Percentiles rank a stretch among this genome's conserved stretches.
Evolutionary conservation across 2,329 filamentous ascomycete species (phyloP).

Genomic region (Penicillium sp.): DNA sequence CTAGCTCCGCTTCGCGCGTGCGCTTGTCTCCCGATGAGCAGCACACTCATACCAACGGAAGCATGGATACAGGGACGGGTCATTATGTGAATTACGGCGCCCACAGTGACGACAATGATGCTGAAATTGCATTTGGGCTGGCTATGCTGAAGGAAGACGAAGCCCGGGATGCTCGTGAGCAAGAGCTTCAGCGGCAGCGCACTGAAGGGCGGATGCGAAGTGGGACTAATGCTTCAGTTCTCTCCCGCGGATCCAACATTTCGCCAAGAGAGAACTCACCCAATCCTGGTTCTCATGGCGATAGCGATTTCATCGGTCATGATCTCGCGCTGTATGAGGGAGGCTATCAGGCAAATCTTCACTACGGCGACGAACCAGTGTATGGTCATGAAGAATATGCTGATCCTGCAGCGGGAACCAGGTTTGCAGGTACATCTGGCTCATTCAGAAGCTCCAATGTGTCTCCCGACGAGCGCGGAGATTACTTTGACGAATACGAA

Average conservation of each 20-base stretch:
- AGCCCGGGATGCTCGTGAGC: constrained; percentile 45
- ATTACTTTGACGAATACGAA: constrained; percentile 37
- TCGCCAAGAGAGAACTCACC: constrained; percentile 33
- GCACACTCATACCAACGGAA: constrained; percentile 52
- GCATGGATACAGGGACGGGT: constrained; percentile 46
- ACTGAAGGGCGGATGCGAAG: constrained; percentile 58
- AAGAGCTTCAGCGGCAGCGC: constrained; percentile 22
- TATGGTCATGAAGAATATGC: constrained; percentile 19
- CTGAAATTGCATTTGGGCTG: constrained; percentile 81
- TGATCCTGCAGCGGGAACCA: constrained; percentile 16
- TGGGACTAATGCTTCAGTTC: constrained; percentile 55
- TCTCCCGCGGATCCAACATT: constrained; percentile 44
- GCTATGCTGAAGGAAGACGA: constrained; percentile 78
- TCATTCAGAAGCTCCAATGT: constrained; percentile 32
- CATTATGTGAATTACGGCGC: constrained; percentile 50
- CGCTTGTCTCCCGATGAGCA: constrained; percentile 44
- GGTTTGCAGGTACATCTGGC: constrained; percentile 23
- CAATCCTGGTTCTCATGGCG: constrained; percentile 55
- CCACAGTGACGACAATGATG: constrained; percentile 76
- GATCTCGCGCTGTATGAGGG: constrained; percentile 76
- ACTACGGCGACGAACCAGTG: constrained; percentile 57
- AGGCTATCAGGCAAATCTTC: constrained; percentile 64
- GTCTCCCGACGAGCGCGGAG: constrained; percentile 26
- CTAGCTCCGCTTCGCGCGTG: constrained; percentile 21
- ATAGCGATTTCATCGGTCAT: constrained; percentile 70